These are phyloP conservation scores for Trichoderma virens DNA, from an alignment of 495 filamentous ascomycete species.

Conservation along the genomic window DNA sequence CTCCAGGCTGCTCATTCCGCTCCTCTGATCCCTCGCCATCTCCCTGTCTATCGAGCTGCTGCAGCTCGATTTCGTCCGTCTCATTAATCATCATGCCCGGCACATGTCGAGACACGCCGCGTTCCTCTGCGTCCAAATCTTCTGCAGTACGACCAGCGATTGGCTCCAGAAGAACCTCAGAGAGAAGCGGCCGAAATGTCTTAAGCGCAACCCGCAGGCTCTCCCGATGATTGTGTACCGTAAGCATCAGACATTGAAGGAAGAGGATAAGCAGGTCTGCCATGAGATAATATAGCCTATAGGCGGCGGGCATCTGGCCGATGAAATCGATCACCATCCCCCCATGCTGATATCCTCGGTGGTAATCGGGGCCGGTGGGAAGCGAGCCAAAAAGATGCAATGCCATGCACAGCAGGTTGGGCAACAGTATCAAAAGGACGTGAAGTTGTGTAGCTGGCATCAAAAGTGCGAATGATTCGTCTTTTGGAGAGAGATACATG, in stretches of 20 bases:
- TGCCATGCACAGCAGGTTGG: slow-evolving; percentile 65
- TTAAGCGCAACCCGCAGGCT: slow-evolving; percentile 38
- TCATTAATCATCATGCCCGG: slow-evolving; percentile 23
- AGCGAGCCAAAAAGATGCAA: slow-evolving; percentile 56
- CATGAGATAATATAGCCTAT: slow-evolving; percentile 52
- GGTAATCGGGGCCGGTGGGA: slow-evolving; percentile 64
- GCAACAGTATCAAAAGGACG: slow-evolving; percentile 59
- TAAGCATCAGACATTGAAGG: slow-evolving; percentile 68
- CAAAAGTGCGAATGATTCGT: slow-evolving; percentile 41
- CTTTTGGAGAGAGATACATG: slow-evolving; percentile 74
- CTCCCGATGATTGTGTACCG: slow-evolving; percentile 62
- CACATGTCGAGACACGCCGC: slow-evolving; percentile 54
- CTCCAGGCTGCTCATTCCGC: not conserved
- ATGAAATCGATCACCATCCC: slow-evolving; percentile 80
- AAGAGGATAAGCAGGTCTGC: slow-evolving; percentile 59
- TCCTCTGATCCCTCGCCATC: slow-evolving; percentile 17
- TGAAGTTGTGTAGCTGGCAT: slow-evolving; percentile 62
- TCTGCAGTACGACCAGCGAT: slow-evolving; percentile 33
- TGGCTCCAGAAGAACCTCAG: slow-evolving; percentile 15
- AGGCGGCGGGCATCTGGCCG: slow-evolving; percentile 69
- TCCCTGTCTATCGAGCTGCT: slow-evolving; percentile 21
- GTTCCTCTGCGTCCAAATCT: slow-evolving; percentile 75
- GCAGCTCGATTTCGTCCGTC: slow-evolving; percentile 43
- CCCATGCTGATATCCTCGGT: slow-evolving; percentile 76
- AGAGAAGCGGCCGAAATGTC: slow-evolving; percentile 22